A percentile compares a stretch with the other conserved stretches of the same genome.
phyloP scores from a whole-genome alignment of 768 basidiomycete species.

The Rhodotorula babjevae region DNA sequence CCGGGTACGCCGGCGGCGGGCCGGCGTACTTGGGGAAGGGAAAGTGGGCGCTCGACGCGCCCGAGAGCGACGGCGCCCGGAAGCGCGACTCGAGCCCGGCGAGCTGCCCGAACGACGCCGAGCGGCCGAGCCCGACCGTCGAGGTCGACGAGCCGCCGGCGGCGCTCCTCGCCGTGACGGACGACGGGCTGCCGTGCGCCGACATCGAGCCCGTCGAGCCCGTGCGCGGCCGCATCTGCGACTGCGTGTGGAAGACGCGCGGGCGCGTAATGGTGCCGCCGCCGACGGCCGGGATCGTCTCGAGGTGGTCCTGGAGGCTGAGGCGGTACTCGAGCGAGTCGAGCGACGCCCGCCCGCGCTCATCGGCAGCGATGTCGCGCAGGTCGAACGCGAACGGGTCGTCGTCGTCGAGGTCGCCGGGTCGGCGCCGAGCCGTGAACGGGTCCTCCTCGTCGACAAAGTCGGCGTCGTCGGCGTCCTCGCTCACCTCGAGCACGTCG shows the following conservation, averaged over 20 bases:
- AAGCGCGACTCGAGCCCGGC: not conserved
- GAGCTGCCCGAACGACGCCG: not conserved
- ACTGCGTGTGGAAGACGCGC: conserved; percentile 77
- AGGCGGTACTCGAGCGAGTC: conserved; percentile 46
- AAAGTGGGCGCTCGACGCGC: conserved; percentile 26
- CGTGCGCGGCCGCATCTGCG: conserved; percentile 54
- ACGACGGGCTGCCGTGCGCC: conserved; percentile 36
- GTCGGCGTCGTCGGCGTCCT: conserved; percentile 46
- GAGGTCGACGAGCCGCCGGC: conserved; percentile 21
- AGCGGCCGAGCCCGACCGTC: conserved; percentile 21
- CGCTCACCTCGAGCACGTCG: conserved; percentile 32
- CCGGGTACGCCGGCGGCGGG: conserved; percentile 24
- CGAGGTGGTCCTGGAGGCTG: conserved; percentile 53
- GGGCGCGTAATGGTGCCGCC: conserved; percentile 83
- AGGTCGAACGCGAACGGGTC: not conserved
- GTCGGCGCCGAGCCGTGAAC: not conserved
- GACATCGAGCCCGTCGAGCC: conserved; percentile 41
- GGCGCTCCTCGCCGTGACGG: conserved; percentile 19
- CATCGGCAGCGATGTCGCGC: conserved; percentile 7
- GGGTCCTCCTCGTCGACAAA: conserved; percentile 44
- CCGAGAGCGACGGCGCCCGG: not conserved
- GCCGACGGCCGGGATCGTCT: conserved; percentile 85
- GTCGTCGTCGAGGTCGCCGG: not conserved
- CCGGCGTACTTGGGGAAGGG: conserved; percentile 24
- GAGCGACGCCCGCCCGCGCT: not conserved